Conservation (phyloP, 257 asterid genomes). For the Agastache rugosa region DNA sequence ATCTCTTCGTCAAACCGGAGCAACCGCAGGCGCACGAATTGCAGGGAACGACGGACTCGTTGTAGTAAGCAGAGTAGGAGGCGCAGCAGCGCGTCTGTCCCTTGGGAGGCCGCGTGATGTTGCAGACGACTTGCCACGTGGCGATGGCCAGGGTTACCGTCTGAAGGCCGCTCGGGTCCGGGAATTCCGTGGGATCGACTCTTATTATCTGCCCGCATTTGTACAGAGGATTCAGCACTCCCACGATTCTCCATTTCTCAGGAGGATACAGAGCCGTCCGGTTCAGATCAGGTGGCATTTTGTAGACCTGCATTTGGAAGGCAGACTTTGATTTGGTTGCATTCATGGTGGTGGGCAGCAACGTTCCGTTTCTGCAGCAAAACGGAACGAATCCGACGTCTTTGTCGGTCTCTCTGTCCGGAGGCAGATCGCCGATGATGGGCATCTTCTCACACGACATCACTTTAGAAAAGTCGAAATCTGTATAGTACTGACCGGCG, state of each 20-base stretch:
- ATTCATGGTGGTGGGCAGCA: constrained; percentile 62
- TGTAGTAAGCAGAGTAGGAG: constrained; percentile 67
- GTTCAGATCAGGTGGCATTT: constrained; percentile 62
- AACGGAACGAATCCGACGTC: constrained; percentile 56
- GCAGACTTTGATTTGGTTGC: constrained; percentile 50
- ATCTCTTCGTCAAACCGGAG: not conserved
- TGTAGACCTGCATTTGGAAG: constrained; percentile 65
- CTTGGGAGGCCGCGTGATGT: constrained; percentile 56
- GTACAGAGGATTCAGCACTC: constrained; percentile 58
- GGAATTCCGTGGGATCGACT: constrained; percentile 53
- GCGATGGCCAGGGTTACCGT: constrained; percentile 50
- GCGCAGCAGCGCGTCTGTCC: constrained; percentile 59
- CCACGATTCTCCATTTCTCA: constrained; percentile 59
- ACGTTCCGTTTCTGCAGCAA: constrained; percentile 66
- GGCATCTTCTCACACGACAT: constrained; percentile 61
- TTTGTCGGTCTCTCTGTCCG: constrained; percentile 51
- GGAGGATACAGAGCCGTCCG: constrained; percentile 62
- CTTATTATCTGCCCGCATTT: constrained; percentile 59
- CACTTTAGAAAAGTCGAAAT: constrained; percentile 57
- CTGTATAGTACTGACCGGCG: constrained; percentile 51
- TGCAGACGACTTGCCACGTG: constrained; percentile 68
- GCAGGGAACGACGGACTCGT: constrained; percentile 63
- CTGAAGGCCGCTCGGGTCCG: constrained; percentile 60
- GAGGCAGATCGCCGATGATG: constrained; percentile 60
- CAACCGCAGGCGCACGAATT: constrained; percentile 76